Evolutionary conservation across 78 protist species (phyloP), one percentile per base, ranked within the genome.

Genomic region (Guillardia theta): DNA sequence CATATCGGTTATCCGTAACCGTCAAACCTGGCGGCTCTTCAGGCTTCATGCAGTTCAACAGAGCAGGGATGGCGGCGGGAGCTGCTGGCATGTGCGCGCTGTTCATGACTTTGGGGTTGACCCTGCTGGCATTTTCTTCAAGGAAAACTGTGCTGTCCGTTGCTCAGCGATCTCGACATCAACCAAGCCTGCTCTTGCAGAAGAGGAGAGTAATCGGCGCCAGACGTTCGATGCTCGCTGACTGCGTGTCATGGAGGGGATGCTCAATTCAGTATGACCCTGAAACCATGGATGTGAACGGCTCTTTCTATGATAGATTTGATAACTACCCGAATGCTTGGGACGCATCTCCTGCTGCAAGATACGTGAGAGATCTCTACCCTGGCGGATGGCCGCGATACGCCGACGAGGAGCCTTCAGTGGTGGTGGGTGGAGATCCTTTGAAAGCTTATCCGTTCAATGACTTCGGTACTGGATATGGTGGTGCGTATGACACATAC

Each of bases 191-290:
- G 12, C 62, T 53, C 12, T 21, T 53, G 62, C 62, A 53, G 62
- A 24, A 24, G 19, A 64, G 21, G 10, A 19, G 21, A 8, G 80
- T 64, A 36, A 64, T 30, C 12, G 10, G 8, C 44, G 80, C 80
- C 30, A 24, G 80, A 18, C 80, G 21, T 9, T 64, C 80, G 41
- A 64, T 64, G 80, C 80, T 64, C 30, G 90, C 18, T 2, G 90
- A 43, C 1, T 78, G 90, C 12, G 48, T 78, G 4, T 78, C 90
- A 12, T 78, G 90, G 90, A 78, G 90, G 48, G 90, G 90, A 37
- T 78, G 90, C 50, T 43, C 90, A 30, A n/a, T 24, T 22, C 18
- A n/a, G 33, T 78, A 78, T 19, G 90, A 78, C 18, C 50, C 90
- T 10, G 90, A 78, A 22, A 78, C 1, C 37, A 78, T 78, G 90